phyloP scores from a whole-genome alignment of 163 green algal genomes.

The Chlorella variabilis region DNA sequence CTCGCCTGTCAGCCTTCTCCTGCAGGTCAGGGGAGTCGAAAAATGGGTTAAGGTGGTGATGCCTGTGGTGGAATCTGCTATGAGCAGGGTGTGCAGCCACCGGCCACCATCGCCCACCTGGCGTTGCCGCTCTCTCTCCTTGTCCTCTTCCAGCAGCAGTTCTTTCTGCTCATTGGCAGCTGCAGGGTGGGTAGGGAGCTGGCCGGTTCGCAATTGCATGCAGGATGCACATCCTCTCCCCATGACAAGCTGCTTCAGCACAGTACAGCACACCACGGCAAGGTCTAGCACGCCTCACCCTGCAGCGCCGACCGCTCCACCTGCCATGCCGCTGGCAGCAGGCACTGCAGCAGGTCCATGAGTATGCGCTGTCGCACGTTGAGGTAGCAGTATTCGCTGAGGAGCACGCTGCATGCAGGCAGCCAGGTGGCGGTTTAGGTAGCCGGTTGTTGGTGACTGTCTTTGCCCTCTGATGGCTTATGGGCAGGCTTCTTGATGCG shows the following conservation, averaged over 20 bases:
- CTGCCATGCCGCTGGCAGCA: constrained; percentile 3
- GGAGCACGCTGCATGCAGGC: neutral
- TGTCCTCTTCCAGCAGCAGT: constrained; percentile 22
- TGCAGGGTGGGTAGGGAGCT: neutral
- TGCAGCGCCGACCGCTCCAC: neutral
- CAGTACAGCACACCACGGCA: too few species aligned
- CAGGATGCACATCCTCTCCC: too few species aligned
- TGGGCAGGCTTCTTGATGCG: too few species aligned
- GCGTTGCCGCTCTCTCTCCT: constrained; percentile 7
- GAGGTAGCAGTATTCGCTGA: neutral
- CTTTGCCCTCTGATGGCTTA: too few species aligned
- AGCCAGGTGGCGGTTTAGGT: neutral
- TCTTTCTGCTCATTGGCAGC: neutral
- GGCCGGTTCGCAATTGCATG: too few species aligned
- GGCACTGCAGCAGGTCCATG: neutral
- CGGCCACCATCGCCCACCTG: neutral
- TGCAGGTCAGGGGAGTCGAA: neutral
- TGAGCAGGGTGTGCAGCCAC: neutral
- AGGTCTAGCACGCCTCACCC: neutral
- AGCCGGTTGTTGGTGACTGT: too few species aligned
- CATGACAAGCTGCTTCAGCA: too few species aligned
- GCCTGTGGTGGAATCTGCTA: too few species aligned
- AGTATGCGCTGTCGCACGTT: neutral
- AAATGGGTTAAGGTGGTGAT: too few species aligned
- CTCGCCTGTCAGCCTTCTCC: neutral